Evolutionary conservation across 2,329 filamentous ascomycete genomes (phyloP).

Genomic region (Neonectria coccinea): DNA sequence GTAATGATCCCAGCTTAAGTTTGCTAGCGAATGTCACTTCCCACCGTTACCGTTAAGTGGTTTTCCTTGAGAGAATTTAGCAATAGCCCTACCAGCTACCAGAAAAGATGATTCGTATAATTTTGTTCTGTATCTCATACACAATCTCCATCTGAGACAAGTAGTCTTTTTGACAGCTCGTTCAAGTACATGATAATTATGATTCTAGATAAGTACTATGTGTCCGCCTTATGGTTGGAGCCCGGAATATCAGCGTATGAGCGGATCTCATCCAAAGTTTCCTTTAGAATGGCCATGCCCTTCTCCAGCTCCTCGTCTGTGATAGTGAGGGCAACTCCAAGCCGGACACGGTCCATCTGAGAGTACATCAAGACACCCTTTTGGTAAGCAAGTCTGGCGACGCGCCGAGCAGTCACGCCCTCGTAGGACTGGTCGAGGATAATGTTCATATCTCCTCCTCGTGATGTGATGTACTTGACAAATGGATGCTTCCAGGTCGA

Average conservation of each 20-base stretch:
- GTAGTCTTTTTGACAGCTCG: too few relatives aligned
- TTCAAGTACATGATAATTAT: too few relatives aligned
- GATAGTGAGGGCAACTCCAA: constrained; percentile 30
- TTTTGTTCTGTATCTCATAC: too few relatives aligned
- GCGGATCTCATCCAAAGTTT: constrained; percentile 25
- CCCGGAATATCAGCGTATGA: constrained; percentile 30
- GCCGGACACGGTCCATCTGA: constrained; percentile 15
- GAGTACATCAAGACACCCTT: constrained; percentile 30
- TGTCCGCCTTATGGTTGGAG: constrained; percentile 25
- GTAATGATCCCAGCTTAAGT: too few relatives aligned
- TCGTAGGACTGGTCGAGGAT: constrained; percentile 21
- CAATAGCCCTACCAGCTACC: too few relatives aligned
- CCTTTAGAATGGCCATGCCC: constrained; percentile 20
- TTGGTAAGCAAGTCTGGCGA: constrained; percentile 24
- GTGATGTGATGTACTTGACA: constrained; percentile 25
- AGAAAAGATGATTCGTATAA: too few relatives aligned
- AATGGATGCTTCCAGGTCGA: constrained; percentile 28
- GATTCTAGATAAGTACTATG: neutral
- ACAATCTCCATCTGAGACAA: too few relatives aligned
- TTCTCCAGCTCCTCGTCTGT: constrained; percentile 33
- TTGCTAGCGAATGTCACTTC: too few relatives aligned
- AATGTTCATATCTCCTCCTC: constrained; percentile 30
- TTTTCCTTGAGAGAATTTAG: too few relatives aligned
- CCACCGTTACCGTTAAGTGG: too few relatives aligned
- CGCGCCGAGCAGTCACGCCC: constrained; percentile 25